Conservation (phyloP, 306 rosid genomes). For the Ammopiptanthus mongolicus region DNA sequence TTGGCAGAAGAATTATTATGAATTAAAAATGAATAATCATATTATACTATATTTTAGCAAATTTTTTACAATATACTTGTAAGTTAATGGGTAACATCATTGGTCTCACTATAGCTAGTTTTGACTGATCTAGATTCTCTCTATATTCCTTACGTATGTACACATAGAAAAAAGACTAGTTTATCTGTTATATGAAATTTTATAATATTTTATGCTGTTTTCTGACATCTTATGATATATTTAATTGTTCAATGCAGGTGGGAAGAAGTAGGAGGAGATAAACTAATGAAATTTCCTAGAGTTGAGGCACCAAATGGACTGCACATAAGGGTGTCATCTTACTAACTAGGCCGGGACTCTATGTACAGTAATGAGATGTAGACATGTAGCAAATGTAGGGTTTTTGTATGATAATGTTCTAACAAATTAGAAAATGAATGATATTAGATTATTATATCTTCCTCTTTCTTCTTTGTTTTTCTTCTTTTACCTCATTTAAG, state of each 20-base stretch:
- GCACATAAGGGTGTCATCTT: slow-evolving; percentile 73
- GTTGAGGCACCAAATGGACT: slow-evolving; percentile 95
- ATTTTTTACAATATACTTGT: not conserved
- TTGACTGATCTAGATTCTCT: slow-evolving; percentile 17
- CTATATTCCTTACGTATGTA: not conserved
- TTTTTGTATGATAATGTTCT: slow-evolving; percentile 39
- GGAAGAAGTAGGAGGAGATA: slow-evolving; percentile 97
- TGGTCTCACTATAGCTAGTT: not conserved
- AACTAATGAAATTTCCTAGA: slow-evolving; percentile 88
- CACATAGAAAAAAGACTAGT: not conserved
- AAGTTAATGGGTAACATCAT: not conserved
- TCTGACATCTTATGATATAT: not conserved
- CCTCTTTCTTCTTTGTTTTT: not conserved
- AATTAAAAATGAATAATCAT: not conserved
- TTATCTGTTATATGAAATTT: slow-evolving; percentile 12
- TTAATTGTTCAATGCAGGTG: slow-evolving; percentile 52
- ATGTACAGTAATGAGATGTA: slow-evolving; percentile 45
- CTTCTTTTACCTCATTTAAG: not conserved
- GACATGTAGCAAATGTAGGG: slow-evolving; percentile 14
- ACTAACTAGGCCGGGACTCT: slow-evolving; percentile 30
- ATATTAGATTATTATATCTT: slow-evolving; percentile 8
- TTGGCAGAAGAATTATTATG: not conserved
- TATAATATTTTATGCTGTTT: not conserved
- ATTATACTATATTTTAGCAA: not conserved
- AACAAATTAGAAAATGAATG: slow-evolving; percentile 37